Evolutionary conservation across 192 early-diverging fungal species (phyloP), one percentile per base, ranked within the genome.

Genomic region (Linderina pennispora): DNA sequence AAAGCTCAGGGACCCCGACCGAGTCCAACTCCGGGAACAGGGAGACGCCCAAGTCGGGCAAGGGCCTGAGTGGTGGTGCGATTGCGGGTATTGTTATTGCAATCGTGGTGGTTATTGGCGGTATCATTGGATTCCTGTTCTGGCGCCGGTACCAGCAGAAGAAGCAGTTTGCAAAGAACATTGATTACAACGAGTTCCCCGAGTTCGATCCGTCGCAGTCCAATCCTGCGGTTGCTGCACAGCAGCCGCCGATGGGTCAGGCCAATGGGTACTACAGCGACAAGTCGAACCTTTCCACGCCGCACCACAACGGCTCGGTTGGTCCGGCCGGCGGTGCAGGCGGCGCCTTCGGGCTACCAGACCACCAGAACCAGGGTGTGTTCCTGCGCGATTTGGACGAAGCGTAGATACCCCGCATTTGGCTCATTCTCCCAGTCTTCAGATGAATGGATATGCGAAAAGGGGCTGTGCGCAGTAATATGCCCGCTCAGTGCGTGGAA

Each of bases 121-220:
- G 37, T 10, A 14, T 62, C 37, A 13, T 53, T 3, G 58, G 41
- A 8, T 57, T 42, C 32, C 23, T 69, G 44, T 43, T 70, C 42
- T 70, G 59, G 59, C 50, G 66, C 8, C 48, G 66, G 24, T 32
- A 58, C 31, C 46, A 49, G 17, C 60, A 53, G 48, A 39, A 58
- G 36, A 57, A 50, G 35, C 52, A 49, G 24, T 62, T 37, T 18
- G 34, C 50, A 3, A 51, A 53, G 0, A 62, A 58, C 44, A 46
- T 70, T 22, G 60, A 70, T 38, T 70, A 70, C 18, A 70, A 58
- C 36, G 66, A 70, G 43, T 70, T 70, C 55, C 66, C 66, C 16
- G 66, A 70, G 16, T 70, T 57, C 43, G 66, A 70, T 28, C 66
- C 66, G 0, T 24, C 42, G 14, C 25, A 35, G 23, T 10, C 39